Evolutionary conservation across 2,329 filamentous ascomycete species (phyloP), one percentile per base, ranked within the genome.

Genomic region (Colletotrichum camelliae): DNA sequence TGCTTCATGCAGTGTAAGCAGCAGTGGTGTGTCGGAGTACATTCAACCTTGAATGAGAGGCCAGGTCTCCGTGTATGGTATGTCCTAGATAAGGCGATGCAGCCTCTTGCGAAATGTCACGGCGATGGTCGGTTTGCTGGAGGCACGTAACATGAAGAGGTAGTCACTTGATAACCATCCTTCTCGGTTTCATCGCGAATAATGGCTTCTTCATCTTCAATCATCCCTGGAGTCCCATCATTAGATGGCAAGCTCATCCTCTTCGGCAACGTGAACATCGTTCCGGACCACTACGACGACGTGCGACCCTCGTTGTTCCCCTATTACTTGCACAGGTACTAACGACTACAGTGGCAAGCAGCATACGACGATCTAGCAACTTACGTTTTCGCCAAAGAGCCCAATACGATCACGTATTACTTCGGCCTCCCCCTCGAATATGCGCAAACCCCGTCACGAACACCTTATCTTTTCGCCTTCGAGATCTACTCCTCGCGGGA

Each of bases 391-490:
- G 75, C 68, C 66, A 78, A 81, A 8, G 84, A 86, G 76, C 81
- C 80, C 55, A 83, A 82, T 13, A 86, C 84, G 1, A 79, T 83
- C 77, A 82, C 85, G 3, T 87, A 86, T 79, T 87, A 86, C 80
- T 87, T 87, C 77, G 85, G 85, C 67, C 82, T 87, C 61, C 85
- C 85, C 7, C 78, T 81, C 33, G 77, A 80, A 29, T 77, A 79
- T 61, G 78, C 77, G 55, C 62, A 74, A 16, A 61, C 75, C 65
- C 79, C 74, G 5, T 80, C 78, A 43, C 76, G 78, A 7, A 80
- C 79, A 57, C 76, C 79, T 68, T 77, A 75, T 72, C 78, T 80
- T 76, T 74, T 80, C 58, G 78, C 79, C 55, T 80, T 80, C 24
- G 79, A 80, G 67, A 68, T 75, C 48, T 80, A 80, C 55, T 57